These are phyloP conservation scores for Dissophora globulifera DNA, from an alignment of 192 early-diverging fungal species.

Conservation along the genomic window DNA sequence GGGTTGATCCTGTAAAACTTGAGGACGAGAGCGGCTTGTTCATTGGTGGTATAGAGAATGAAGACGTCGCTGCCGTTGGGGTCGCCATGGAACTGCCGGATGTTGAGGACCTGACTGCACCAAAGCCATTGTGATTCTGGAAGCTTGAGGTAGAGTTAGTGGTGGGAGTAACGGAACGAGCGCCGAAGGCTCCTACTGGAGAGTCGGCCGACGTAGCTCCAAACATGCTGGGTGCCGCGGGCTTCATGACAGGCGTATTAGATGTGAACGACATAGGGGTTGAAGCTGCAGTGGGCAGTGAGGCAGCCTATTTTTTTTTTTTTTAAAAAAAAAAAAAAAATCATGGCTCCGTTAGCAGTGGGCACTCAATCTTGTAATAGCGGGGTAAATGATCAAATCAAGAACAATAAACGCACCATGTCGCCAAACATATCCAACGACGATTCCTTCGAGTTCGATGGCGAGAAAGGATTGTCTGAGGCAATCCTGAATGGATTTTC, in stretches of 20 bases:
- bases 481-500: constrained; percentile 53
- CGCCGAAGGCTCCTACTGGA: constrained; percentile 8
- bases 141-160: background rate
- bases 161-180: constrained; percentile 42
- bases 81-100: constrained; percentile 3
- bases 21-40: constrained; percentile 29
- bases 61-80: constrained; percentile 23
- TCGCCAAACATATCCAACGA: constrained; percentile 52
- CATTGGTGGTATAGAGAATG: constrained; percentile 50
- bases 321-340: too few relatives aligned
- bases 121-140: constrained; percentile 19
- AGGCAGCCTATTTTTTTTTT: constrained; percentile 29
- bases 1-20: constrained; percentile 5
- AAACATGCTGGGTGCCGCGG: constrained; percentile 44
- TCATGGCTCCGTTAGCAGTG: too few relatives aligned
- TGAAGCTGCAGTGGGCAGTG: constrained; percentile 17
- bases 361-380: background rate
- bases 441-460: constrained; percentile 12
- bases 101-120: background rate
- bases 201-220: constrained; percentile 32
- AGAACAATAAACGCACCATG: constrained; percentile 12
- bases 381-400: too few relatives aligned
- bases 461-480: constrained; percentile 43
- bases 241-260: constrained; percentile 30
- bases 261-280: constrained; percentile 28